Evolutionary conservation across 1,284 basidiomycete genomes (phyloP).

Genomic region (Boletus semigastroideus): DNA sequence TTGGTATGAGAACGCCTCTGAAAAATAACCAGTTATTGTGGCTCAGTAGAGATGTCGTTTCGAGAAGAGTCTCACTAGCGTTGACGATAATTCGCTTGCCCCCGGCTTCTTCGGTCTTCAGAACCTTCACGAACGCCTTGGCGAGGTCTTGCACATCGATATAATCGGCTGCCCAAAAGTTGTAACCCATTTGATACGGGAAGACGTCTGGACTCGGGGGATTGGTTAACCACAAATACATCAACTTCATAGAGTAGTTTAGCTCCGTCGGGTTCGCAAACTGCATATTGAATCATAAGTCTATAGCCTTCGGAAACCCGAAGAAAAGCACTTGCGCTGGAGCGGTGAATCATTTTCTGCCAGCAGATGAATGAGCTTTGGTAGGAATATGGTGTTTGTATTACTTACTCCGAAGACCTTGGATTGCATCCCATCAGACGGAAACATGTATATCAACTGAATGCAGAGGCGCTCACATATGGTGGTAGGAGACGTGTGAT

Average conservation of each 20-base stretch:
- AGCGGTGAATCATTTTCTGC: conserved; percentile 2
- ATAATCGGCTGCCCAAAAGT: conserved; percentile 4
- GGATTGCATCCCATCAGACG: neutral
- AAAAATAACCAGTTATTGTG: neutral
- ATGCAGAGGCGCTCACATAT: neutral
- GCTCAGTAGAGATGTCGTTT: neutral
- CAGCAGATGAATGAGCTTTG: neutral
- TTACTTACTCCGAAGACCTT: conserved; percentile 2
- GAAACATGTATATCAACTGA: neutral
- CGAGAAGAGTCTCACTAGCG: neutral
- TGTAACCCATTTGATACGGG: conserved; percentile 2
- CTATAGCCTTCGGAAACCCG: neutral
- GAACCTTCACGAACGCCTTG: neutral
- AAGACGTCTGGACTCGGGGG: conserved; percentile 1
- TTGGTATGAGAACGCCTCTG: conserved; percentile 2
- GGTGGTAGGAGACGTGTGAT: conserved; percentile 1
- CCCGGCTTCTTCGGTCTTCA: neutral
- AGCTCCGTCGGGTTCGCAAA: neutral
- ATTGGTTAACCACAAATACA: conserved; percentile 2
- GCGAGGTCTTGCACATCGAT: conserved; percentile 2
- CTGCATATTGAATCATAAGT: neutral
- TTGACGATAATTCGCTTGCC: conserved; percentile 4
- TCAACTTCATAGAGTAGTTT: conserved; percentile 2
- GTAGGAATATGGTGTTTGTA: neutral
- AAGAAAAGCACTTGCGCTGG: neutral